These are phyloP conservation scores for Ustilago loliicola DNA, from an alignment of 1,284 basidiomycete species.

Conservation along the genomic window DNA sequence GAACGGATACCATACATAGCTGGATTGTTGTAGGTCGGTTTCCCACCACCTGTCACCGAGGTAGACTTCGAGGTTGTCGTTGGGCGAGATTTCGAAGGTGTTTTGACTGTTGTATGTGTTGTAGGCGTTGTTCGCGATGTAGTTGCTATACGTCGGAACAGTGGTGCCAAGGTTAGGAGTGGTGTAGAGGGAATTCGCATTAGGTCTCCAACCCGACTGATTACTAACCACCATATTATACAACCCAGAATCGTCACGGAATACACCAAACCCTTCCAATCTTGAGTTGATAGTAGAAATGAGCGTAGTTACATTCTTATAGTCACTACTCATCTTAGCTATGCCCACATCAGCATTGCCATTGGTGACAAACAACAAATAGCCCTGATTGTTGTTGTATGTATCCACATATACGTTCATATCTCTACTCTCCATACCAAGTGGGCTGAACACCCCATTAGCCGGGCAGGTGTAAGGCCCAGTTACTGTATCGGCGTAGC, in stretches of 20 bases:
- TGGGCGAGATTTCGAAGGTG: slow-evolving; percentile 32
- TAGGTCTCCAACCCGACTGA: slow-evolving; percentile 35
- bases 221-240: slow-evolving; percentile 35
- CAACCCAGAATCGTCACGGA: slow-evolving; percentile 14
- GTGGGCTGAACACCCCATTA: slow-evolving; percentile 27
- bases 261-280: slow-evolving; percentile 37
- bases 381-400: slow-evolving; percentile 16
- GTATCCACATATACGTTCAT: slow-evolving; percentile 39
- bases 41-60: slow-evolving; percentile 37
- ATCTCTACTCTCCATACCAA: slow-evolving; percentile 33
- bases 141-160: slow-evolving; percentile 12
- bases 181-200: slow-evolving; percentile 30
- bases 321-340: slow-evolving; percentile 20
- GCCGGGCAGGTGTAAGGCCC: slow-evolving; percentile 23
- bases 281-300: slow-evolving; percentile 12
- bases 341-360: slow-evolving; percentile 23
- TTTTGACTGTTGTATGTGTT: slow-evolving; percentile 39
- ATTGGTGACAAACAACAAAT: slow-evolving; percentile 34
- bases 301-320: slow-evolving; percentile 22
- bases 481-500: slow-evolving; percentile 10
- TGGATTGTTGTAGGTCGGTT: slow-evolving; percentile 17
- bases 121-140: slow-evolving; percentile 16
- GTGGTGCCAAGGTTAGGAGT: slow-evolving; percentile 13
- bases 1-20: slow-evolving; percentile 35
- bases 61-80: slow-evolving; percentile 21